Evolutionary conservation across 345 rosid species (phyloP).

Genomic region (Eucalyptus decipiens): DNA sequence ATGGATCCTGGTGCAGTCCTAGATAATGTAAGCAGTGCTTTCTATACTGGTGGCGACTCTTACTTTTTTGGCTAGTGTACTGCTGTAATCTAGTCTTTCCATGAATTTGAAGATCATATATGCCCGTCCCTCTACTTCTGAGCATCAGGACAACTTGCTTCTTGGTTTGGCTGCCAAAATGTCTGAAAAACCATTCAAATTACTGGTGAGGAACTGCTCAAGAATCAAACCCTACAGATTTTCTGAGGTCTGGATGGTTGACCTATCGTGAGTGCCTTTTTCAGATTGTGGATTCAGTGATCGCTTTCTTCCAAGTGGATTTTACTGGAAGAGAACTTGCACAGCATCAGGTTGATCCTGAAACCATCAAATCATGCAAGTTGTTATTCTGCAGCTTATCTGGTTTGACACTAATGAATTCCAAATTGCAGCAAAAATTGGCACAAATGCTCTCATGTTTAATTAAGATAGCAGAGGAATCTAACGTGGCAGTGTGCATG

Average conservation of each 20-base stretch:
- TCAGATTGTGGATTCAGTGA: conserved; percentile 79
- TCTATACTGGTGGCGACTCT: background rate
- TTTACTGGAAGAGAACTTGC: conserved; percentile 94
- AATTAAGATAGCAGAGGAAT: conserved; percentile 86
- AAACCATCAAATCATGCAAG: background rate
- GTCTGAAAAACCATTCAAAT: conserved; percentile 89
- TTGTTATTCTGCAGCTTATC: background rate
- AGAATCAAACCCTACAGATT: background rate
- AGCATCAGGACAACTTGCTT: conserved; percentile 79
- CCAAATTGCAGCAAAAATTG: conserved; percentile 71
- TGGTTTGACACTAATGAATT: background rate
- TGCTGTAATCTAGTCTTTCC: background rate
- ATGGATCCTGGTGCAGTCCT: conserved; percentile 70
- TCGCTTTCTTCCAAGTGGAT: conserved; percentile 80
- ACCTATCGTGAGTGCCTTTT: background rate
- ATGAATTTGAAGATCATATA: conserved; percentile 56
- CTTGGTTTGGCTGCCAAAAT: conserved; percentile 94
- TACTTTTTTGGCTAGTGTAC: background rate
- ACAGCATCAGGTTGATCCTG: conserved; percentile 50
- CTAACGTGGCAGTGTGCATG: conserved; percentile 85
- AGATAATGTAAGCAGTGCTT: conserved; percentile 50
- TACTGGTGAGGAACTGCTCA: conserved; percentile 42
- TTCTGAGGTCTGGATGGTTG: conserved; percentile 1
- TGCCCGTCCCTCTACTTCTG: conserved; percentile 83
- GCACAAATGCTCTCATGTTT: conserved; percentile 87